phyloP scores from a whole-genome alignment of 2,329 filamentous ascomycete species.

The Neurospora sp. region DNA sequence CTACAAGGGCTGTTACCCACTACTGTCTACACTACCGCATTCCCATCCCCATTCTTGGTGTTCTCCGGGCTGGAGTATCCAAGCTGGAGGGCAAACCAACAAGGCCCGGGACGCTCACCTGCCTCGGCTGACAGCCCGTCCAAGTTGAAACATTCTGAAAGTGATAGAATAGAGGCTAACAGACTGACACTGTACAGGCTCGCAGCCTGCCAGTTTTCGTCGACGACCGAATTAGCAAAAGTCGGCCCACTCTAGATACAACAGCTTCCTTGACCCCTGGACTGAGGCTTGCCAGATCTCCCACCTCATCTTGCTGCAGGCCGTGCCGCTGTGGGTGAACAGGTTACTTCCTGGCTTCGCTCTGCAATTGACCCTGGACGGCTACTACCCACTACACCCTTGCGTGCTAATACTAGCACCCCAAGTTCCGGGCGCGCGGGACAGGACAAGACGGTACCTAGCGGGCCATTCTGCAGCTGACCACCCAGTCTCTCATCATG shows the following conservation, averaged over 20 bases:
- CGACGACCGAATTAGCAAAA: not conserved
- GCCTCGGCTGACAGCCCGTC: not conserved
- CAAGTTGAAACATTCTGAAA: not conserved
- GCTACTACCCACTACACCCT: conserved; percentile 16
- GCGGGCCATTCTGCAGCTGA: conserved; percentile 20
- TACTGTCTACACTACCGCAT: not conserved
- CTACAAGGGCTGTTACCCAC: not conserved
- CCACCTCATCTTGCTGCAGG: conserved; percentile 24
- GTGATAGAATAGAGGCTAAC: not conserved
- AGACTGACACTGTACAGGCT: not conserved
- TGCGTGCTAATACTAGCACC: conserved; percentile 17
- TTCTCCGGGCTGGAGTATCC: not conserved
- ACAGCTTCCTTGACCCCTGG: not conserved
- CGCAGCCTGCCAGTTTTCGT: not conserved
- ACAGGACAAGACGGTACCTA: conserved; percentile 14
- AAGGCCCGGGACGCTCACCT: not conserved
- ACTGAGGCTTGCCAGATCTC: conserved; percentile 22
- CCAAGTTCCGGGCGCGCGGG: conserved; percentile 15
- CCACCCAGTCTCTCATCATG: conserved; percentile 27
- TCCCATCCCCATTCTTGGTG: not conserved
- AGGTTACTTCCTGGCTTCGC: conserved; percentile 12
- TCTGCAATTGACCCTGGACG: conserved; percentile 3
- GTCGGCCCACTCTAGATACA: not conserved
- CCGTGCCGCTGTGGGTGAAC: conserved; percentile 25
- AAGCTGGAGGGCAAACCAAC: not conserved